Evolutionary conservation across 2,329 filamentous ascomycete species (phyloP).

Genomic region (Exophiala sp.): DNA sequence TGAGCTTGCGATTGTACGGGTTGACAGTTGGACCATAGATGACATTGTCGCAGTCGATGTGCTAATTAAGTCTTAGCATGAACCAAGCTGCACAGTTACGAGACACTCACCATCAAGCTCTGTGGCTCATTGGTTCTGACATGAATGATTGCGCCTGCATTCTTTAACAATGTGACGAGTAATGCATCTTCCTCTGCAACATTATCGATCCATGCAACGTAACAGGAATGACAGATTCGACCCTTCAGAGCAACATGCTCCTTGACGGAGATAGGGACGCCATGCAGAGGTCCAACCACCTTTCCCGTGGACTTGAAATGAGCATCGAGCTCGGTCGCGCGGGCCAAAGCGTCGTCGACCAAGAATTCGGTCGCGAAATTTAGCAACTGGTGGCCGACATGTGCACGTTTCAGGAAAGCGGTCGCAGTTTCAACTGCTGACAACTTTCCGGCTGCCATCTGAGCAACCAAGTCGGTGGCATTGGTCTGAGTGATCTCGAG

Average conservation of each 20-base stretch:
- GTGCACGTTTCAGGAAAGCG: conserved; percentile 28
- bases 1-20: conserved; percentile 51
- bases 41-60: conserved; percentile 39
- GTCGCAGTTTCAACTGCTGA: conserved; percentile 21
- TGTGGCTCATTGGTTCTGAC: conserved; percentile 57
- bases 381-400: conserved; percentile 25
- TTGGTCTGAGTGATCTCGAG: conserved; percentile 46
- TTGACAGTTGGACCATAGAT: conserved; percentile 46
- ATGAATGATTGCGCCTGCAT: conserved; percentile 38
- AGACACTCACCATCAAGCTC: conserved; percentile 43
- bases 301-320: conserved; percentile 23
- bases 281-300: conserved; percentile 31
- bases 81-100: background rate
- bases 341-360: conserved; percentile 28
- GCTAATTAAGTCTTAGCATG: conserved; percentile 7
- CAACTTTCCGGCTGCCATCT: conserved; percentile 30
- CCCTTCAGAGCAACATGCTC: conserved; percentile 31
- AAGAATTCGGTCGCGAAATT: conserved; percentile 36
- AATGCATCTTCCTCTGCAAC: conserved; percentile 29
- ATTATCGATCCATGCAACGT: conserved; percentile 31
- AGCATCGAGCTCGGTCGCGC: conserved; percentile 30
- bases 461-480: conserved; percentile 43
- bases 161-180: conserved; percentile 36
- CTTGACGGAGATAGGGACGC: conserved; percentile 33
- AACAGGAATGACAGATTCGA: conserved; percentile 34